These are phyloP conservation scores for Nigrospora osmanthi DNA, from an alignment of 2,329 filamentous ascomycete genomes.

Conservation along the genomic window DNA sequence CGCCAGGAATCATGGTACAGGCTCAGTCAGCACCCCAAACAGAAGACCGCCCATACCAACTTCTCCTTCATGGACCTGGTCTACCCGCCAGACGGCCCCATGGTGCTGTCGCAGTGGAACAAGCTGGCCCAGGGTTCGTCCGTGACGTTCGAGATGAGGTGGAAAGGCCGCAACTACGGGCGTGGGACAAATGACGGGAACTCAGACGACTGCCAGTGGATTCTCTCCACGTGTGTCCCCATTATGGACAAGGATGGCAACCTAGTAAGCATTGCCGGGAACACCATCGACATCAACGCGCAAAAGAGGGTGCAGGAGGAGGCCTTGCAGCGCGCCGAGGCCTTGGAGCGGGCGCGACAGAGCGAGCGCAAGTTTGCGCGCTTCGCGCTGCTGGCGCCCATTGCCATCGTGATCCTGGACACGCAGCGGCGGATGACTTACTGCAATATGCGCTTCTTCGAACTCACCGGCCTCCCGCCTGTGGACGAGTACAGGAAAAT, in stretches of 20 bases:
- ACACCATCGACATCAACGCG: slow-evolving; percentile 5
- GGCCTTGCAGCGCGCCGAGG: slow-evolving; percentile 4
- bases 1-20: slow-evolving; percentile 5
- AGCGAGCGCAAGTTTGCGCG: slow-evolving; percentile 73
- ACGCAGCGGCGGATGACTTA: slow-evolving; percentile 63
- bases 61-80: slow-evolving; percentile 6
- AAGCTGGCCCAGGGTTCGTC: slow-evolving; percentile 1
- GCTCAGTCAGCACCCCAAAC: slow-evolving; percentile 2
- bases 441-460: slow-evolving; percentile 73
- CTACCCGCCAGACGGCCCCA: slow-evolving; percentile 2
- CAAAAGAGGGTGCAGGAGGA: slow-evolving; percentile 4
- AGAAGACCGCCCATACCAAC: neutral
- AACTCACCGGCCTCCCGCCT: slow-evolving; percentile 56
- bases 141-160: slow-evolving; percentile 6
- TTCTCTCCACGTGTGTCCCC: slow-evolving; percentile 3
- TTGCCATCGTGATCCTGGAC: slow-evolving; percentile 80
- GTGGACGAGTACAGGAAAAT: slow-evolving; percentile 49
- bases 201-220: slow-evolving; percentile 2
- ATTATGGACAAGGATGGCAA: slow-evolving; percentile 2
- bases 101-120: slow-evolving; percentile 4
- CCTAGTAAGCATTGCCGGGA: slow-evolving; percentile 3
- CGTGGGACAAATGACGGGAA: neutral
- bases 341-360: slow-evolving; percentile 44
- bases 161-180: slow-evolving; percentile 1
- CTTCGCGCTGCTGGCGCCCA: slow-evolving; percentile 78